A percentile compares a stretch with the other conserved stretches of the same genome.
These are phyloP conservation scores for Schrenkiella parvula DNA, from an alignment of 345 rosid genomes.

Conservation along the genomic window DNA sequence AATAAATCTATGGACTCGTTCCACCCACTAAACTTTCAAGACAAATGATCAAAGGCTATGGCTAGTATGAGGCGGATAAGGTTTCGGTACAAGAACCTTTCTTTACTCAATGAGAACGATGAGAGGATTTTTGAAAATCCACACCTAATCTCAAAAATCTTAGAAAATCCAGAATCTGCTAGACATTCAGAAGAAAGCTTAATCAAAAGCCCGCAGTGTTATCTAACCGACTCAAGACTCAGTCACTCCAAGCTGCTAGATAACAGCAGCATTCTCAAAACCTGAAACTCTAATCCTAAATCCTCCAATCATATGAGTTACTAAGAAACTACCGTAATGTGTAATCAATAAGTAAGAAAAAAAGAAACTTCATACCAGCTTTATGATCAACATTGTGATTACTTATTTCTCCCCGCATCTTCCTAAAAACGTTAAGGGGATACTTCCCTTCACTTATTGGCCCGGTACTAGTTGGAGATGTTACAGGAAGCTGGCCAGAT, in stretches of 20 bases:
- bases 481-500: constrained; percentile 5
- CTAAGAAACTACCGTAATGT: background rate
- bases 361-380: background rate
- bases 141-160: background rate
- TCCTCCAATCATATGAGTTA: background rate
- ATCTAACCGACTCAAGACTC: background rate
- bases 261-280: background rate
- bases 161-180: background rate
- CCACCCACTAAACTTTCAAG: background rate
- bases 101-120: background rate
- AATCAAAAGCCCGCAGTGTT: no score
- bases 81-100: background rate
- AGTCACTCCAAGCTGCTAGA: background rate
- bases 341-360: background rate
- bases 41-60: background rate
- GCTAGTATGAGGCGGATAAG: background rate
- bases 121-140: background rate
- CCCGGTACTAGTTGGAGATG: constrained; percentile 6
- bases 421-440: constrained; percentile 11
- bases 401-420: constrained; percentile 18
- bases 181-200: background rate
- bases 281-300: constrained; percentile 6
- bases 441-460: constrained; percentile 11
- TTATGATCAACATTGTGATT: background rate
- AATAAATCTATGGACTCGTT: background rate